Evolutionary conservation across 2,329 filamentous ascomycete genomes (phyloP), one percentile per base, ranked within the genome.

Genomic region (Epichloe hybrida): DNA sequence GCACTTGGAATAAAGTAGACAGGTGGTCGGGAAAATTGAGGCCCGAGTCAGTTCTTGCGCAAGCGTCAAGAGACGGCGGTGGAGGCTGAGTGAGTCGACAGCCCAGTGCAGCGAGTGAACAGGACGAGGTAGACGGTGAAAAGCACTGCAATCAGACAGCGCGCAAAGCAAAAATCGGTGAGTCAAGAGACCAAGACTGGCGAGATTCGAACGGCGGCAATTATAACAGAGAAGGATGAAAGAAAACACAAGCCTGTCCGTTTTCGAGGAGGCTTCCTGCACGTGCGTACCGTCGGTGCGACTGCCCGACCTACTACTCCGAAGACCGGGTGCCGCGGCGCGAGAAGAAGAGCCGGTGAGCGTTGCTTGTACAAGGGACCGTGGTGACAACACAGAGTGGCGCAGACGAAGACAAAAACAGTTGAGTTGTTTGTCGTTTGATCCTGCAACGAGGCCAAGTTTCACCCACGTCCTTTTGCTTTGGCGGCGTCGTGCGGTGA

Each of bases 201-300:
- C 13, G 21, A 15, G 8, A 31, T 9, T 47, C 9, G 9, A 38
- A 7, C n/a, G 36, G 5, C n/a, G 23, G 5, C 35, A 37, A 15
- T 31, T 20, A 31, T 37, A 38, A 34, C 17, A 11, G 15, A 21
- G 13, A 48, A 35, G 8, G 35, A 27, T 4, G 35, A 15, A 35
- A 27, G 46, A 34, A 4, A 38, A 35, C 12, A 3, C 36, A 3
- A 39, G 34, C 11, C 31, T 35, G n/a, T 45, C 31, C 27, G 43
- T 34, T 35, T 49, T 37, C 47, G 17, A 41, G 27, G 36, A 37
- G 20, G 31, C 39, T 43, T 35, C 27, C 15, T 34, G 46, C 50
- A 51, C 39, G 46, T 44, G 50, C 45, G 50, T 51, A 43, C 36
- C n/a, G 44, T 48, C 34, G 50, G 40, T 51, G 41, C 50, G 35